A percentile compares a stretch with the other conserved stretches of the same genome.
phyloP scores from a whole-genome alignment of 1,284 basidiomycete genomes.

The Waitea zeae region DNA sequence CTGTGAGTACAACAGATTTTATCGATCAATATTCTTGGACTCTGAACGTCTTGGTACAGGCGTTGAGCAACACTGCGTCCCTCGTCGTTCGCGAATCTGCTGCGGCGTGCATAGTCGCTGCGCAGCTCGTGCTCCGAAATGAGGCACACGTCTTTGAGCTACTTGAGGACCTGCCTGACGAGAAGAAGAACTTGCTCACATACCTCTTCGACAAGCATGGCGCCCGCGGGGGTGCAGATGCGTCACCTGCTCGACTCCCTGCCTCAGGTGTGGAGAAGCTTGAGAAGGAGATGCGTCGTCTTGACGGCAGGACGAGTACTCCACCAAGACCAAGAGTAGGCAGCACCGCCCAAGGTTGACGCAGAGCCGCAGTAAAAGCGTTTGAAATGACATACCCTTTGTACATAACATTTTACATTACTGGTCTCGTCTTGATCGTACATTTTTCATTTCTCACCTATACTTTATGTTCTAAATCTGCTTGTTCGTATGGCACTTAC shows the following conservation, averaged over 20 bases:
- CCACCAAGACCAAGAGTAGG: too few relatives aligned
- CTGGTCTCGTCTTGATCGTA: too few relatives aligned
- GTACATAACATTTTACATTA: too few relatives aligned
- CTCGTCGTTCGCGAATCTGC: constrained; percentile 68
- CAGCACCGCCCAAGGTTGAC: too few relatives aligned
- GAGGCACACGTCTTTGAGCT: constrained; percentile 66
- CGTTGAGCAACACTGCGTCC: constrained; percentile 51
- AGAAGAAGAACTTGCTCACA: constrained; percentile 73
- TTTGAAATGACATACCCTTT: too few relatives aligned
- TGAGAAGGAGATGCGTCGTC: constrained; percentile 56
- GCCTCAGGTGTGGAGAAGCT: constrained; percentile 38
- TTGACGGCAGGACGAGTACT: constrained; percentile 59
- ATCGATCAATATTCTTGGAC: constrained; percentile 1
- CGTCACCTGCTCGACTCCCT: too few relatives aligned
- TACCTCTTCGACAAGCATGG: constrained; percentile 76
- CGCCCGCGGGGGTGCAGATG: constrained; percentile 25
- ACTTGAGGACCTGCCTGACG: constrained; percentile 61
- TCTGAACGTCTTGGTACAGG: constrained; percentile 22
- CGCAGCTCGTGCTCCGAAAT: constrained; percentile 62
- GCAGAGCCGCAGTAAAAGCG: too few relatives aligned
- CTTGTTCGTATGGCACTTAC: too few relatives aligned
- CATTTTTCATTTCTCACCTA: too few relatives aligned
- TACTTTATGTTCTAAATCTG: too few relatives aligned
- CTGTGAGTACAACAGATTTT: constrained; percentile 1
- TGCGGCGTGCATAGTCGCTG: constrained; percentile 63